Evolutionary conservation across 306 rosid species (phyloP).

Genomic region (Pterocarpus santalinus): DNA sequence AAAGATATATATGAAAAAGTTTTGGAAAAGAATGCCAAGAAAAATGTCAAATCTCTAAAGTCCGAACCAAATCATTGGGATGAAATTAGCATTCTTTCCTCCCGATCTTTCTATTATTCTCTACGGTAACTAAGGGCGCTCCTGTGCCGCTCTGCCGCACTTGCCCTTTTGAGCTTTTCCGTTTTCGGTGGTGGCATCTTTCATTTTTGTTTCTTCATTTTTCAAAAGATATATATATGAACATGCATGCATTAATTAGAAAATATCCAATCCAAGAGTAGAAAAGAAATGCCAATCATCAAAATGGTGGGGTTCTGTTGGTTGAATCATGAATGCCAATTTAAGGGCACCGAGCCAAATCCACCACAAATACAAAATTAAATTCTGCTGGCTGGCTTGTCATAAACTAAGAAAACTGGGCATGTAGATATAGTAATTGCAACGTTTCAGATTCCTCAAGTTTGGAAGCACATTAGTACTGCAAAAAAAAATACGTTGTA

Average conservation of each 20-base stretch:
- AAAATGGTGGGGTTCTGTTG: constrained; percentile 30
- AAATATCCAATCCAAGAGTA: background rate
- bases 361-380: background rate
- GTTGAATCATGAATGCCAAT: constrained; percentile 8
- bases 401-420: constrained; percentile 22
- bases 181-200: background rate
- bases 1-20: too few species aligned
- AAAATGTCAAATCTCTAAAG: background rate
- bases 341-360: background rate
- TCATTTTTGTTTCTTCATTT: background rate
- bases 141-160: constrained; percentile 63
- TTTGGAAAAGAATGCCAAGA: background rate
- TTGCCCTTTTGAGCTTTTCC: background rate
- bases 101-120: constrained; percentile 5
- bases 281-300: background rate
- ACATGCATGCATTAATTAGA: constrained; percentile 1
- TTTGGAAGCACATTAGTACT: background rate
- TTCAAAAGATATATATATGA: background rate
- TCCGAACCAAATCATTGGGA: background rate
- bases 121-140: constrained; percentile 40
- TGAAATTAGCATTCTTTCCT: constrained; percentile 13
- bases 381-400: background rate
- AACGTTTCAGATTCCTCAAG: background rate
- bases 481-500: background rate
- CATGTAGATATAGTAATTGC: background rate